These are phyloP conservation scores for Allium cepa DNA, from an alignment of 106 monocot genomes.

Conservation along the genomic window DNA sequence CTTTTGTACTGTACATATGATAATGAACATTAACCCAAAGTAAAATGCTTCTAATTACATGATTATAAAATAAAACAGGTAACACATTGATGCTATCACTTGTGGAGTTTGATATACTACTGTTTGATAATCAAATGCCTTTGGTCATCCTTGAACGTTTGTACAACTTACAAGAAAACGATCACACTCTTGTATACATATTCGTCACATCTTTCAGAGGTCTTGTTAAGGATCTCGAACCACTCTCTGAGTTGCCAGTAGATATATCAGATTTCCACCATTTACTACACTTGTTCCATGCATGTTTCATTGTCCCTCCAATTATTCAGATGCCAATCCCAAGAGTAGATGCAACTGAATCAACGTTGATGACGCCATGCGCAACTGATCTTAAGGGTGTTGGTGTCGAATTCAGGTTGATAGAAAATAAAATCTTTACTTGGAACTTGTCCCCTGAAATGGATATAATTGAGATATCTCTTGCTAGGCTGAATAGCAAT, in stretches of 20 bases:
- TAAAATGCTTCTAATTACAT: too few species aligned
- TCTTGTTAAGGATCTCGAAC: slow-evolving; percentile 44
- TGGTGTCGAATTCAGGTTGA: too few species aligned
- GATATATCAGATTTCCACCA: neutral
- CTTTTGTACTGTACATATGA: neutral
- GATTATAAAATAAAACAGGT: too few species aligned
- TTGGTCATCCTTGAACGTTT: slow-evolving; percentile 64
- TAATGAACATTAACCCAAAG: too few species aligned
- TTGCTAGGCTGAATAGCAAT: too few species aligned
- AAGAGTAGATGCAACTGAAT: too few species aligned
- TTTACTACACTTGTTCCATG: slow-evolving; percentile 10
- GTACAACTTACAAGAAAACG: slow-evolving; percentile 9
- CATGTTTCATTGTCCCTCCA: slow-evolving; percentile 1
- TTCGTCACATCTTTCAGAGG: slow-evolving; percentile 40
- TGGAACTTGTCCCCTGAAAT: too few species aligned
- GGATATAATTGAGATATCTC: too few species aligned
- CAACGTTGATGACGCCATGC: too few species aligned
- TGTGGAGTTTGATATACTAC: slow-evolving; percentile 42
- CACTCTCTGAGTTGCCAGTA: neutral
- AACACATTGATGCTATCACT: neutral
- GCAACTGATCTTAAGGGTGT: too few species aligned
- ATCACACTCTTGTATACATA: slow-evolving; percentile 29
- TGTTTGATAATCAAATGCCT: slow-evolving; percentile 82
- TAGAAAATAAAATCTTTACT: too few species aligned
- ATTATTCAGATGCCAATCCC: neutral